Evolutionary conservation across 2,329 filamentous ascomycete genomes (phyloP).

Genomic region (Apiospora koreana): DNA sequence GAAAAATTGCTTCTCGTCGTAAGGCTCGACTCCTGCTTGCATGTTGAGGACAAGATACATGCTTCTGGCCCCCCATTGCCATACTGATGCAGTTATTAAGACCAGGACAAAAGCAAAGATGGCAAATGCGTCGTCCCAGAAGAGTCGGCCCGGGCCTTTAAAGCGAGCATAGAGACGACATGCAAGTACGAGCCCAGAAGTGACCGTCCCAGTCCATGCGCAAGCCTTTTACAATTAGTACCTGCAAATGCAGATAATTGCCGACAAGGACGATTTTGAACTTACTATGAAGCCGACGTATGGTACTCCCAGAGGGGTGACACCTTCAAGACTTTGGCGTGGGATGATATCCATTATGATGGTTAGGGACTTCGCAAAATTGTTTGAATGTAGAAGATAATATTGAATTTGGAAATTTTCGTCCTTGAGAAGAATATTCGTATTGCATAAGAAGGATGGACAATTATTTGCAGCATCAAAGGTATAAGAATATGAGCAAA

Average conservation of each 20-base stretch:
- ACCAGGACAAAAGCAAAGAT: not conserved
- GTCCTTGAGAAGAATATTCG: too few species aligned
- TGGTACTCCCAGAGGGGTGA: not conserved
- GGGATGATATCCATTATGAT: not conserved
- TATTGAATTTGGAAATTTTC: too few species aligned
- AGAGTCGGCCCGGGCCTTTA: not conserved
- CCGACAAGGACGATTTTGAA: not conserved
- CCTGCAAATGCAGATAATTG: not conserved
- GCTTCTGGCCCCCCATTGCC: not conserved
- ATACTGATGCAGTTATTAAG: not conserved
- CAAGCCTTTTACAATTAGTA: not conserved
- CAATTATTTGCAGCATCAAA: too few species aligned
- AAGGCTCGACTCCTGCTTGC: constrained; percentile 3
- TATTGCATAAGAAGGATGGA: too few species aligned
- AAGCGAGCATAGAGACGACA: constrained; percentile 8
- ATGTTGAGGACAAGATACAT: constrained; percentile 10
- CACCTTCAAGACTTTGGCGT: not conserved
- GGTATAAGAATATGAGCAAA: too few species aligned
- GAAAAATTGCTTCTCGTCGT: not conserved
- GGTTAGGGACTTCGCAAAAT: too few species aligned
- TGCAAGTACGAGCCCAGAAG: not conserved
- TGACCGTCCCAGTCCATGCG: constrained; percentile 3
- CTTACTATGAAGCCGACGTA: not conserved
- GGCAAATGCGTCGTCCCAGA: constrained; percentile 12
- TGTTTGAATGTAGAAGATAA: too few species aligned